phyloP scores from a whole-genome alignment of 2,329 filamentous ascomycete species.

The Trichoderma koningiopsis region DNA sequence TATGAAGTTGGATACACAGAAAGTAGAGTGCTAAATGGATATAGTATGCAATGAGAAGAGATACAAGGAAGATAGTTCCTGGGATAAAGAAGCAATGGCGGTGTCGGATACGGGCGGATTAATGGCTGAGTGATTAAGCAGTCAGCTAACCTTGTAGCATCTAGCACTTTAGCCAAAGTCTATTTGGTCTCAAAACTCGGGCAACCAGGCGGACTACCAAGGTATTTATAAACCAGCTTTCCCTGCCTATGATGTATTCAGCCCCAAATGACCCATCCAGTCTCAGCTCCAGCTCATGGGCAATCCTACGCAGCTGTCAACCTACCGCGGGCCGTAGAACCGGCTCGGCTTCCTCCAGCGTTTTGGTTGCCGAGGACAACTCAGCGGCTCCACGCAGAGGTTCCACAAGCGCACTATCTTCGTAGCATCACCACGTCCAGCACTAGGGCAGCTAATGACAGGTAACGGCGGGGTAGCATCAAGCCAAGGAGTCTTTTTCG shows the following conservation, averaged over 20 bases:
- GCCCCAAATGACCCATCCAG: neutral
- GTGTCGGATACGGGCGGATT: neutral
- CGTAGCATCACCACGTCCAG: neutral
- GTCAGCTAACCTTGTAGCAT: neutral
- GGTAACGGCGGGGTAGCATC: conserved; percentile 15
- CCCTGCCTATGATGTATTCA: neutral
- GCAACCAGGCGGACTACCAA: neutral
- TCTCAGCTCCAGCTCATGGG: neutral
- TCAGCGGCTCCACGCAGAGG: conserved; percentile 10
- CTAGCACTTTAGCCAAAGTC: conserved; percentile 4
- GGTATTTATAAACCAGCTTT: conserved; percentile 9
- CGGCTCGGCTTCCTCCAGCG: neutral
- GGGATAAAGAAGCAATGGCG: neutral
- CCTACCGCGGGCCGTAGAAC: conserved; percentile 5
- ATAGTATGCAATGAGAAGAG: neutral
- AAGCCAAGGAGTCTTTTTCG: neutral
- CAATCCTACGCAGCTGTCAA: neutral
- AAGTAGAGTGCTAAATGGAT: neutral
- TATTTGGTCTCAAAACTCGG: neutral
- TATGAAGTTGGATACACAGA: neutral
- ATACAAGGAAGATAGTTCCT: neutral
- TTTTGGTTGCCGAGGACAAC: conserved; percentile 14
- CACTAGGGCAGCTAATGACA: neutral
- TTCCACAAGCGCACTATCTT: neutral
- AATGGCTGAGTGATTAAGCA: neutral